phyloP scores from a whole-genome alignment of 805 yeast genomes.

The Torulaspora quercuum region DNA sequence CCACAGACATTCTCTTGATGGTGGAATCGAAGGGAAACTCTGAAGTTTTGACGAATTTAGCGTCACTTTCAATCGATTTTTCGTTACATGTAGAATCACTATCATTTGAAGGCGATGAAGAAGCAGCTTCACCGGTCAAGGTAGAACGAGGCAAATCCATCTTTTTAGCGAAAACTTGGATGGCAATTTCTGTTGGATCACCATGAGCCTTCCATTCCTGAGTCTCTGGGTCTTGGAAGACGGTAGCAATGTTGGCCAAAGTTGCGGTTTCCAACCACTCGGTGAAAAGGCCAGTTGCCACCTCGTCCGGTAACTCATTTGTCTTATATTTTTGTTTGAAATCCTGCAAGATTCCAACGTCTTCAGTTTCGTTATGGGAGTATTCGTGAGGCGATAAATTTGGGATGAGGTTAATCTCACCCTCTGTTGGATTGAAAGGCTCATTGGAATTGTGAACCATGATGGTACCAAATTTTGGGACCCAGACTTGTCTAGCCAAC shows the following conservation, averaged over 20 bases:
- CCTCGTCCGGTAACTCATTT: slow-evolving; percentile 15
- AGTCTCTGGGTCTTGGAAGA: slow-evolving; percentile 47
- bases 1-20: slow-evolving; percentile 85
- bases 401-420: slow-evolving; percentile 80
- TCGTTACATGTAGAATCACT: slow-evolving; percentile 60
- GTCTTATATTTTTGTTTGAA: slow-evolving; percentile 24
- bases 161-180: slow-evolving; percentile 70
- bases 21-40: slow-evolving; percentile 85
- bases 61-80: slow-evolving; percentile 41
- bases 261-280: slow-evolving; percentile 66
- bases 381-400: slow-evolving; percentile 49
- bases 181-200: slow-evolving; percentile 87
- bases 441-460: slow-evolving; percentile 60
- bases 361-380: slow-evolving; percentile 31
- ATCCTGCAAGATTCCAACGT: slow-evolving; percentile 29
- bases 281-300: slow-evolving; percentile 33
- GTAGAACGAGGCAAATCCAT: slow-evolving; percentile 47
- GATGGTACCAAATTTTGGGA: slow-evolving; percentile 69
- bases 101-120: slow-evolving; percentile 23
- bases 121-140: slow-evolving; percentile 38
- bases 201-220: slow-evolving; percentile 73
- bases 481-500: slow-evolving; percentile 83
- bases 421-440: slow-evolving; percentile 92
- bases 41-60: slow-evolving; percentile 47
- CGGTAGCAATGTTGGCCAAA: slow-evolving; percentile 74